Base-by-base conservation (phyloP, 73 alveolate genomes). In the Symbiodinium pilosum region DNA sequence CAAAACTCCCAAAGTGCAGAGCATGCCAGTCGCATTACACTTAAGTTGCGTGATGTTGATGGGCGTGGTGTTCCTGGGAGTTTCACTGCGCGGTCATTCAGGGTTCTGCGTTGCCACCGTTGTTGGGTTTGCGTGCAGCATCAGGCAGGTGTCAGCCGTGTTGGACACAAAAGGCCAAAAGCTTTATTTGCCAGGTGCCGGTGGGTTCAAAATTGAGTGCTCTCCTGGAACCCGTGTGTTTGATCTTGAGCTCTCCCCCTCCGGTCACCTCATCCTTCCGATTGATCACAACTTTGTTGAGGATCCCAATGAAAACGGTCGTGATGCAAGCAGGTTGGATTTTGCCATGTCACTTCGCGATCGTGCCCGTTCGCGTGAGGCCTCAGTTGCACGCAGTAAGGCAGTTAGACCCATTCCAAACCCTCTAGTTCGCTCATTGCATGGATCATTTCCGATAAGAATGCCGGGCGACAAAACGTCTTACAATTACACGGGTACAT, bases 401-500 rank as follows among this genome's bases (percentile, higher is more conserved):
- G 14, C 69, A 52, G 69, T 26, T 24, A 8, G 38, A 18, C 39
- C 77, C 32, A 32, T 8, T 7, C 16, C 41, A 64, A 18, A 0
- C n/a, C 21, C 21, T 52, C n/a, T 20, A 47, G 14, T 9, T 9
- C 56, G 34, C 32, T 20, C 32, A 42, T 44, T 32, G 93, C 83
- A 5, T 86, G 93, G 93, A 54, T 86, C 26, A 56, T 86, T 18
- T 51, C 47, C 18, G 93, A 86, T 86, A 81, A 51, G 83, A 26
- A 30, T 5, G 93, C 83, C 18, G 36, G 47, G 6, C 18, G 93
- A 16, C 93, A 86, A 16, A 42, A 86, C 39, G 2, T 86, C 3
- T 12, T 86, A 4, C 51, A 34, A 0, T 14, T 32, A 2, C 36
- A 16, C 6, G 93, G 93, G 3, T 14, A 32, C 4, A 12, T 51